phyloP scores from a whole-genome alignment of 1,284 basidiomycete species.

The Exobasidium cylindrosporum region DNA sequence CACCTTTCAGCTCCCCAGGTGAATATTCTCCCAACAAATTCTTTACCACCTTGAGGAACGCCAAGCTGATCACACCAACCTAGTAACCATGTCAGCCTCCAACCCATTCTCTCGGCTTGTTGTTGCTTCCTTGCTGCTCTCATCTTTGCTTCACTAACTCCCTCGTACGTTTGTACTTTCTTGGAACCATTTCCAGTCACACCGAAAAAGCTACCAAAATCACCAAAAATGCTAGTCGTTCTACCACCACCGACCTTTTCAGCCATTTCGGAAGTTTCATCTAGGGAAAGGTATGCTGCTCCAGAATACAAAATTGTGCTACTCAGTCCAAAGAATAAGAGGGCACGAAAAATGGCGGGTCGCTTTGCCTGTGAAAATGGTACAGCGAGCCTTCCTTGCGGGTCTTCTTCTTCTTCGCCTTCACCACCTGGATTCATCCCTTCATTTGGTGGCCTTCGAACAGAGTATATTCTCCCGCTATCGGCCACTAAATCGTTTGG shows the following conservation, averaged over 20 bases:
- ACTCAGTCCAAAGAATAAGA: neutral
- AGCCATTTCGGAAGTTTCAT: neutral
- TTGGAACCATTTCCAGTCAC: neutral
- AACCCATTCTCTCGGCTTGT: constrained; percentile 22
- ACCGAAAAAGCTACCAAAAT: constrained; percentile 4
- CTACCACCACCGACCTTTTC: neutral
- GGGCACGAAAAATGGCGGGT: neutral
- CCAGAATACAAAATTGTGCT: neutral
- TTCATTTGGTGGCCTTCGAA: neutral
- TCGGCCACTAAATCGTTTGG: neutral
- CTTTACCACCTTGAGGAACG: constrained; percentile 16
- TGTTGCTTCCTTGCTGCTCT: constrained; percentile 22
- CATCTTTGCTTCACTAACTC: constrained; percentile 18
- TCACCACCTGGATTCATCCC: neutral
- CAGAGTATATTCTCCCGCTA: neutral
- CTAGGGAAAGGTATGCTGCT: neutral
- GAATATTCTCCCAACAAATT: constrained; percentile 25
- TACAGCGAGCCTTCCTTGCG: neutral
- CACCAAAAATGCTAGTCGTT: neutral
- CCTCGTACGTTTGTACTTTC: constrained; percentile 16
- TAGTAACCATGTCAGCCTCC: constrained; percentile 25
- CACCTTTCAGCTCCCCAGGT: constrained; percentile 21
- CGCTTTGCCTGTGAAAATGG: neutral
- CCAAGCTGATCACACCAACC: constrained; percentile 29
- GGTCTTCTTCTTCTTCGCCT: neutral